A percentile compares a stretch with the other conserved stretches of the same genome.
Evolutionary conservation across 2,329 filamentous ascomycete species (phyloP).

Genomic region (Claviceps monticola): DNA sequence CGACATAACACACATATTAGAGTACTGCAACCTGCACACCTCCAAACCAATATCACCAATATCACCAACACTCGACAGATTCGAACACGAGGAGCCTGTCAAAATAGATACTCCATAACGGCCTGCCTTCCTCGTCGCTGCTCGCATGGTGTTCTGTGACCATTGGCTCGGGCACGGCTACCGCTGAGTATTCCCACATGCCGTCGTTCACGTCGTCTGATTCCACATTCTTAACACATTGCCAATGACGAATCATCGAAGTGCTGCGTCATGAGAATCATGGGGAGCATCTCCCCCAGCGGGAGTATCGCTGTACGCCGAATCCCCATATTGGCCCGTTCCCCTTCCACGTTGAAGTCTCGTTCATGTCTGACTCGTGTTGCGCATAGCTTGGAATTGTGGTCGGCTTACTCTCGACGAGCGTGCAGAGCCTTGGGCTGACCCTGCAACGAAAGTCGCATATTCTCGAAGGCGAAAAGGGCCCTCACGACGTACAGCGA

Average conservation of each 20-base stretch:
- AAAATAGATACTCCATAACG: neutral
- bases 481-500: slow-evolving; percentile 59
- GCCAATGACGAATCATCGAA: slow-evolving; percentile 33
- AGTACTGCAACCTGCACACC: no score
- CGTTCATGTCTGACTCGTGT: no score
- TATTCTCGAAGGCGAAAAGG: slow-evolving; percentile 92
- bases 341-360: no score
- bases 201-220: neutral
- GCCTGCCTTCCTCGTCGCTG: neutral
- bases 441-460: slow-evolving; percentile 97
- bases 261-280: slow-evolving; percentile 48
- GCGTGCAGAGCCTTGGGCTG: slow-evolving; percentile 85
- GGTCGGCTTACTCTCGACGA: slow-evolving; percentile 85
- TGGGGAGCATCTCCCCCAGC: slow-evolving; percentile 63
- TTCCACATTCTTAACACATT: slow-evolving; percentile 6
- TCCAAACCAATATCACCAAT: neutral
- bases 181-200: slow-evolving; percentile 1
- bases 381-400: slow-evolving; percentile 65
- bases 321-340: neutral
- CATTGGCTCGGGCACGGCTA: neutral
- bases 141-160: neutral
- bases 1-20: no score
- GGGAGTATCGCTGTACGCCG: slow-evolving; percentile 60
- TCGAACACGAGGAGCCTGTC: neutral
- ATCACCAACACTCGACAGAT: neutral